These are phyloP conservation scores for Yamadazyma taylorii DNA, from an alignment of 1,139 yeast species.

Conservation along the genomic window DNA sequence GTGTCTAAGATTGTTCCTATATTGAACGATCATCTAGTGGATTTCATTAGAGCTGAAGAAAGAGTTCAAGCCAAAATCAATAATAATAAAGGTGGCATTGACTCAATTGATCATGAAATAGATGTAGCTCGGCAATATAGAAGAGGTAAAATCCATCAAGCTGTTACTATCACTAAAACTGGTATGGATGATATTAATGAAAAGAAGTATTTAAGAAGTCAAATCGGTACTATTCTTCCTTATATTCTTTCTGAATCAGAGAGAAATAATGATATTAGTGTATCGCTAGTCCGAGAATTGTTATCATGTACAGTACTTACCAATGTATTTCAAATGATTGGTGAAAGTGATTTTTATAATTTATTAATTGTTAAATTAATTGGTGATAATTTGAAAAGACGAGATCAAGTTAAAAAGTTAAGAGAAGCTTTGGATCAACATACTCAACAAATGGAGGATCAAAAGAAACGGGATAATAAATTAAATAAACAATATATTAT, in stretches of 20 bases:
- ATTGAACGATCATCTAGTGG: slow-evolving; percentile 62
- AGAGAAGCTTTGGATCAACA: slow-evolving; percentile 72
- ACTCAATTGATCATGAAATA: slow-evolving; percentile 47
- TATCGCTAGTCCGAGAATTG: slow-evolving; percentile 60
- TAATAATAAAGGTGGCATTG: slow-evolving; percentile 21
- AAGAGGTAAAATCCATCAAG: slow-evolving; percentile 60
- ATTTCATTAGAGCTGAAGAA: slow-evolving; percentile 56
- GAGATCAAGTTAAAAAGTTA: slow-evolving; percentile 72
- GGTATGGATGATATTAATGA: slow-evolving; percentile 44
- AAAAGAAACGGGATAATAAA: slow-evolving; percentile 5
- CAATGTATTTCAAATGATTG: slow-evolving; percentile 52
- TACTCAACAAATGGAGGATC: slow-evolving; percentile 26
- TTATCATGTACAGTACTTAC: slow-evolving; percentile 50
- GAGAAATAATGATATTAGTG: slow-evolving; percentile 47
- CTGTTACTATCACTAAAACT: slow-evolving; percentile 47
- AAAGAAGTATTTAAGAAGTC: slow-evolving; percentile 50
- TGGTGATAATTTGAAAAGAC: slow-evolving; percentile 68
- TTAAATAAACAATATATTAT: slow-evolving; percentile 15
- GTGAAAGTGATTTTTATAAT: slow-evolving; percentile 81
- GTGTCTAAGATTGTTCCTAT: slow-evolving; percentile 64
- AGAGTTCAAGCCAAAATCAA: slow-evolving; percentile 21
- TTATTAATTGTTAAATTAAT: slow-evolving; percentile 58
- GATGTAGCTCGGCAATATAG: slow-evolving; percentile 62
- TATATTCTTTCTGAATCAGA: slow-evolving; percentile 52
- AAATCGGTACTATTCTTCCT: slow-evolving; percentile 49